Conservation (phyloP, 2,329 filamentous ascomycete species). For the Fusarium floridanum region DNA sequence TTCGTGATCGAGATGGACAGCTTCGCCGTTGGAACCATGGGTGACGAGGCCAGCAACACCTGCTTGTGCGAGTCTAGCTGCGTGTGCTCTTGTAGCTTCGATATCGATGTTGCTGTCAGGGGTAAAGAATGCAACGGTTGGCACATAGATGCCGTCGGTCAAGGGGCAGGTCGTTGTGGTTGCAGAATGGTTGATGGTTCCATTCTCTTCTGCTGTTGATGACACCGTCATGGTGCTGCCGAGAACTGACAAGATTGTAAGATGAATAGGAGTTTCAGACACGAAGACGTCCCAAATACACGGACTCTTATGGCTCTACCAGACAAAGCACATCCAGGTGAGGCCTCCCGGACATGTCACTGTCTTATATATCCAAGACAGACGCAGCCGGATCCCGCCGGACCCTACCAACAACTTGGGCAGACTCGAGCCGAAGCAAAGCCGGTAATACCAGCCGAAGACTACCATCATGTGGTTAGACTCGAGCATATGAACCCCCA, state of each 20-base stretch:
- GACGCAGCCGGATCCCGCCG: background rate
- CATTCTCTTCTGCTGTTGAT: slow-evolving; percentile 9
- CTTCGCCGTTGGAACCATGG: slow-evolving; percentile 81
- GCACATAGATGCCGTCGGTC: slow-evolving; percentile 69
- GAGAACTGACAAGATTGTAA: background rate
- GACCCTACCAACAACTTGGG: background rate
- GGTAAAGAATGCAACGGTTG: slow-evolving; percentile 73
- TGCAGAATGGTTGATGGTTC: background rate
- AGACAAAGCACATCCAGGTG: background rate
- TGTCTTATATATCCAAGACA: background rate
- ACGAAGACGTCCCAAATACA: background rate
- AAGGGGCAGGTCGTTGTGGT: background rate
- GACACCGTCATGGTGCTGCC: slow-evolving; percentile 15
- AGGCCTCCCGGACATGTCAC: background rate
- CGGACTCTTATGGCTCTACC: background rate
- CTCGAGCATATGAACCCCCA: slow-evolving; percentile 15
- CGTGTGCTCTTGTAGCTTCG: slow-evolving; percentile 63
- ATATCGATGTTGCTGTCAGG: slow-evolving; percentile 67
- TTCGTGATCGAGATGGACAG: slow-evolving; percentile 75
- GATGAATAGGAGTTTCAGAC: background rate
- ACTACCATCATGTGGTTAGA: background rate
- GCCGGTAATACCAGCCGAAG: background rate
- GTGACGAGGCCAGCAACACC: slow-evolving; percentile 76
- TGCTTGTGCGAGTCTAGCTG: slow-evolving; percentile 70
- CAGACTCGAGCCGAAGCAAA: background rate